Base-by-base conservation (phyloP, 306 rosid genomes). In the Crotalaria pallida region DNA sequence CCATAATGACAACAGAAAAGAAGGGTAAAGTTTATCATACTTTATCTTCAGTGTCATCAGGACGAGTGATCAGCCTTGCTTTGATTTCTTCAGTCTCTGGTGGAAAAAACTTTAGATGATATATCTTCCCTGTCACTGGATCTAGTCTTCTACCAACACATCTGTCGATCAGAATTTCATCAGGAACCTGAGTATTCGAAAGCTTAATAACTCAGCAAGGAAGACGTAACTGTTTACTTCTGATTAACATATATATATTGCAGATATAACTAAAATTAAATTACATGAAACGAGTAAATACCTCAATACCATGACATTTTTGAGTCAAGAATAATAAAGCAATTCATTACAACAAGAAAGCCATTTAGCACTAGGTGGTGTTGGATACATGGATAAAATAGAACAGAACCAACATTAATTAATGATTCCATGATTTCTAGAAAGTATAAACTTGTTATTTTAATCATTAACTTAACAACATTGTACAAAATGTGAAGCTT, bases 101-200 rank as follows among this genome's bases (percentile, higher is more conserved):
- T 12, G 90, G 98, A 56, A 87, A 88, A 79, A 68, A 77, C 22
- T 71, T 90, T 8, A 87, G 24, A 77, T 94, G 97, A 73, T 94
- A 94, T 72, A 94, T 90, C 86, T 84, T 94, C 72, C 88, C 84
- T 2, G 95, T 94, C 72, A 73, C 88, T 21, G 97, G 96, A 58
- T 94, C 98, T 66, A 88, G 82, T 81, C 96, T 88, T 84, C 98
- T 84, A 57, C 96, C 97, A 83, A 87, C 76, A 84, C 96, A 88
- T 90, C 98, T 90, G 88, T 94, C 90, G 89, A 90, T 84, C 85
- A 94, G 96, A 88, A 81, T 87, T 84, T 94, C 98, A 80, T 94
- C 98, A 88, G 95, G 97, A 85, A 94, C 98, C 98, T 94, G 98
- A 81, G 83, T 83, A 87, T 84, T 77, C 68, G 81, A 79, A 83